Evolutionary conservation across 805 yeast species (phyloP).

Genomic region (Yamadazyma kitorensis): DNA sequence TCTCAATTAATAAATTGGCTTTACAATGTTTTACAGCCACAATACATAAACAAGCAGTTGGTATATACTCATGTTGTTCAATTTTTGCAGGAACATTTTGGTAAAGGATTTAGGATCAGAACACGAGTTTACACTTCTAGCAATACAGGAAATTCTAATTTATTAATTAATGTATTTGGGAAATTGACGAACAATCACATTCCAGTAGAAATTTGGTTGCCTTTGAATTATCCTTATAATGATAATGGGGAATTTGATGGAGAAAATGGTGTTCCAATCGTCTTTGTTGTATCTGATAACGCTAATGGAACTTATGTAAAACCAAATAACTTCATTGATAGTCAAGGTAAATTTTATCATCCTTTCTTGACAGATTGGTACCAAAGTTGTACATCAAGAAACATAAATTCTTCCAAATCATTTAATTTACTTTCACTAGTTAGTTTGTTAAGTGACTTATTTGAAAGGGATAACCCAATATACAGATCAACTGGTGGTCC

Average conservation of each 20-base stretch:
- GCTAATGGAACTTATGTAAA: constrained; percentile 38
- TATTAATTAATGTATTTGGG: constrained; percentile 67
- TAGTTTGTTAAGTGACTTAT: constrained; percentile 27
- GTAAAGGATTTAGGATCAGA: constrained; percentile 54
- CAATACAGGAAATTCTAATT: constrained; percentile 54
- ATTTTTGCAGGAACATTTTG: constrained; percentile 47
- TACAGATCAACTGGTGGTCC: constrained; percentile 17
- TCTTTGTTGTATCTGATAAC: constrained; percentile 57
- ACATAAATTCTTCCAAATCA: constrained; percentile 6
- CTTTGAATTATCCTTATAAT: constrained; percentile 61
- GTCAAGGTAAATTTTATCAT: constrained; percentile 68
- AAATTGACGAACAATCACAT: constrained; percentile 24
- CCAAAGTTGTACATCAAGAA: constrained; percentile 11
- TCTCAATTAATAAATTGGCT: constrained; percentile 39
- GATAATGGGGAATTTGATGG: constrained; percentile 10
- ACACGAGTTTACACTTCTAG: constrained; percentile 55
- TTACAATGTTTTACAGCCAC: constrained; percentile 41
- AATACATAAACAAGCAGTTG: constrained; percentile 56
- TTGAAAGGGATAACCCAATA: constrained; percentile 47
- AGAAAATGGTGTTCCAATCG: constrained; percentile 54
- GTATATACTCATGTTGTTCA: constrained; percentile 62
- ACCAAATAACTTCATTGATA: constrained; percentile 66
- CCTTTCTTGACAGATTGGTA: constrained; percentile 66
- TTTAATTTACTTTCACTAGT: constrained; percentile 32
- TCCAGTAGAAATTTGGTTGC: constrained; percentile 76